Percentiles rank a stretch among this genome's conserved stretches.
These are phyloP conservation scores for Psilocybe mexicana DNA, from an alignment of 1,284 basidiomycete species.

Conservation along the genomic window DNA sequence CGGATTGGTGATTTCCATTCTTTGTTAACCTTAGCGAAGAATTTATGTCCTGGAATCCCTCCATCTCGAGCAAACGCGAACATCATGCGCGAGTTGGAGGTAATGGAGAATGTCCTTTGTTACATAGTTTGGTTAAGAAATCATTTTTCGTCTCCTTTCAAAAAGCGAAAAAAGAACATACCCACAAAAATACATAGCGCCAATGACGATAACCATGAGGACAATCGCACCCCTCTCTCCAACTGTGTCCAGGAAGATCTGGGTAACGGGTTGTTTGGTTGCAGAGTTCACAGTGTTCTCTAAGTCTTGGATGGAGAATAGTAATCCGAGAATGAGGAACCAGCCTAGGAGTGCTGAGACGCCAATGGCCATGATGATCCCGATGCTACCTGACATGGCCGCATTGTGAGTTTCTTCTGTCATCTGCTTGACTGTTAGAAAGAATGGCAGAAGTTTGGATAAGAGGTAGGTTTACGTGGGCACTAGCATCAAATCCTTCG, in stretches of 20 bases:
- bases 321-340: conserved; percentile 69
- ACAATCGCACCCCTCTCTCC: conserved; percentile 71
- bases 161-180: conserved; percentile 24
- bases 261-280: conserved; percentile 71
- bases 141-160: too few relatives aligned
- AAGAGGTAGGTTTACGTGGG: conserved; percentile 48
- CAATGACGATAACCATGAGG: conserved; percentile 71
- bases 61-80: conserved; percentile 74
- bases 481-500: conserved; percentile 68
- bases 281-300: conserved; percentile 49
- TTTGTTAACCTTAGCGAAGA: conserved; percentile 64
- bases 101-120: conserved; percentile 66
- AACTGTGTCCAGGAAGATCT: conserved; percentile 76
- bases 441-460: background rate
- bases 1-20: conserved; percentile 64
- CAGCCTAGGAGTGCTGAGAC: conserved; percentile 72
- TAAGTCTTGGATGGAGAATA: conserved; percentile 77
- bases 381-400: conserved; percentile 64
- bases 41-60: conserved; percentile 65
- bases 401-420: conserved; percentile 79
- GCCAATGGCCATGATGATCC: conserved; percentile 73
- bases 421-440: conserved; percentile 46
- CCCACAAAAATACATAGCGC: conserved; percentile 74
- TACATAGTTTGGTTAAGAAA: background rate
- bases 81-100: conserved; percentile 80